Percentiles rank a stretch among this genome's conserved stretches.
Evolutionary conservation across 768 basidiomycete species (phyloP).

Genomic region (Paxillus involutus): DNA sequence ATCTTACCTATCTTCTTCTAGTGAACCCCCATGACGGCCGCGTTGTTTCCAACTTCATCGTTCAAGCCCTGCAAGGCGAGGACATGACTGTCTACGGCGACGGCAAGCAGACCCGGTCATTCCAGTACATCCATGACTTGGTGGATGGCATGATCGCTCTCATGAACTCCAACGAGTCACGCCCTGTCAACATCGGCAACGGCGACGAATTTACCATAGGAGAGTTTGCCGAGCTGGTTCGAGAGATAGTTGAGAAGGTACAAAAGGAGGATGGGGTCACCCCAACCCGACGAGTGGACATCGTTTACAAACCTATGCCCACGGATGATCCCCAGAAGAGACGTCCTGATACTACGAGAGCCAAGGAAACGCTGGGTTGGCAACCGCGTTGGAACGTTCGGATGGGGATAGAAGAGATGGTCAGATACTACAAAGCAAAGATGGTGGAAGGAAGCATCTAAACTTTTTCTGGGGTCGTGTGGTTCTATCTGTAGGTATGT

Average conservation of each 20-base stretch:
- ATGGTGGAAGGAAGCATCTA: slow-evolving; percentile 83
- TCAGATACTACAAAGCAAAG: slow-evolving; percentile 88
- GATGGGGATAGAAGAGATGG: slow-evolving; percentile 95
- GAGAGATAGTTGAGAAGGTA: slow-evolving; percentile 91
- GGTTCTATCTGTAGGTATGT: no score
- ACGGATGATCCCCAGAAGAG: slow-evolving; percentile 94
- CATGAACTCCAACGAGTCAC: slow-evolving; percentile 93
- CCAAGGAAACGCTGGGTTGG: slow-evolving; percentile 83
- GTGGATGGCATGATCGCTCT: slow-evolving; percentile 89
- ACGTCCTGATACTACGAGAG: slow-evolving; percentile 89
- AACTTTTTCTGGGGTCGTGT: slow-evolving; percentile 1
- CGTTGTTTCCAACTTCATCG: slow-evolving; percentile 98
- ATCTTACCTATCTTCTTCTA: slow-evolving; percentile 33
- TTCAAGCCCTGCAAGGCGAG: slow-evolving; percentile 93
- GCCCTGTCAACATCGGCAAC: slow-evolving; percentile 96
- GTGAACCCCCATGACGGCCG: slow-evolving; percentile 98
- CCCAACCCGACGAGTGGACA: slow-evolving; percentile 52
- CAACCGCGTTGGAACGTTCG: slow-evolving; percentile 90
- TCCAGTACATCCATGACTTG: slow-evolving; percentile 98
- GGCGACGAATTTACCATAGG: slow-evolving; percentile 94
- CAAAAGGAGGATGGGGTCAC: slow-evolving; percentile 77
- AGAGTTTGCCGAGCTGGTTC: slow-evolving; percentile 90
- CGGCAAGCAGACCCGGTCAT: slow-evolving; percentile 89
- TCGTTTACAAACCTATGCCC: slow-evolving; percentile 81
- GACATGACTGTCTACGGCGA: slow-evolving; percentile 98